Evolutionary conservation across 2,329 filamentous ascomycete genomes (phyloP), one percentile per base, ranked within the genome.

Genomic region (Herpotrichia juniperi): DNA sequence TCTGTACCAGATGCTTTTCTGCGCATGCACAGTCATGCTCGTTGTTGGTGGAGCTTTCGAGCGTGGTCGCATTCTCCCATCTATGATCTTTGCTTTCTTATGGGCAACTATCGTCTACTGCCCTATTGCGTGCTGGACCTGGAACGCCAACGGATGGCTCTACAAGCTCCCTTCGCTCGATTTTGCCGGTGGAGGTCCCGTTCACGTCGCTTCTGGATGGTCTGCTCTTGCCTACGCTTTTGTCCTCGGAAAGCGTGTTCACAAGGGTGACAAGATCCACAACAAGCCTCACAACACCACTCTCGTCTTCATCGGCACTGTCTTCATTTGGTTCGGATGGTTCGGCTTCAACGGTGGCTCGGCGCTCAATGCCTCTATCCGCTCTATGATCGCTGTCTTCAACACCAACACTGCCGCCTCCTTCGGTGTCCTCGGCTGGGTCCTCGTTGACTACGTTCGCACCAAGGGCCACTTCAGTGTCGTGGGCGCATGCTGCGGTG

Each of bases 61-160:
- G 61, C 77, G 83, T 64, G 85, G 85, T n/a, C 80, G 83, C 21
- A 86, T 88, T 63, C 51, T 87, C 17, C 84, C 82, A 35, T 86
- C 84, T 8, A 79, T 89, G 63, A 75, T 89, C 22, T 90, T 87
- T 56, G 76, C 79, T 19, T 83, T 87, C 65, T 81, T 76, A 62
- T 87, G 85, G 85, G 83, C 84, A 0, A 87, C 85, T 0, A 78
- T 87, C 48, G 85, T 87, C 2, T 87, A 87, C 69, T 87, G 79
- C 58, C 80, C 81, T 0, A 81, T 87, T 30, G 85, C 85, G 0
- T 85, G 81, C 72, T 87, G 85, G 84, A 86, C 84, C 3, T 88
- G 86, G 86, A 88, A 88, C 61, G 64, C 79, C n/a, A 82, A 81
- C 46, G 85, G 86, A 10, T 88, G 86, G 85, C 74, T 88, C 0